Percentiles rank a stretch among this genome's conserved stretches.
These are phyloP conservation scores for Candida maesae DNA, from an alignment of 805 yeast genomes.

Conservation along the genomic window DNA sequence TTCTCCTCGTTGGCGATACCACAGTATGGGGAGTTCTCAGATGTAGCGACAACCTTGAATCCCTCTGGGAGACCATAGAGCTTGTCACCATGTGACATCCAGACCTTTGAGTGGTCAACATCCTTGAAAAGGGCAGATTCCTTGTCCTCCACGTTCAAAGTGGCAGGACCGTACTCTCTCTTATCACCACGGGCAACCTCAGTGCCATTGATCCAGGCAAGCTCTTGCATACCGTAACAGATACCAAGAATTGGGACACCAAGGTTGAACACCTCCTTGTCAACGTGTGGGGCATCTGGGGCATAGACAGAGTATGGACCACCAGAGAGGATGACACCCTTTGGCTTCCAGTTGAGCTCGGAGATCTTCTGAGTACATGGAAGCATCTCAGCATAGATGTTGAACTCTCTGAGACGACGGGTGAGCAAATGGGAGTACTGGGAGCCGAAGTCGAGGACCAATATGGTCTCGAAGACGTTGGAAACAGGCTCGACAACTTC, in stretches of 20 bases:
- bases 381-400: slow-evolving; percentile 98
- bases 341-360: slow-evolving; percentile 91
- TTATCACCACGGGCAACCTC: slow-evolving; percentile 91
- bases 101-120: slow-evolving; percentile 91
- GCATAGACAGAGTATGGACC: slow-evolving; percentile 98
- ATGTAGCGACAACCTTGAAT: slow-evolving; percentile 82
- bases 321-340: slow-evolving; percentile 94
- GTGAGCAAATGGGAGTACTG: slow-evolving; percentile 97
- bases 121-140: slow-evolving; percentile 74
- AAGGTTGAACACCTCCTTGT: slow-evolving; percentile 85
- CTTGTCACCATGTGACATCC: slow-evolving; percentile 99
- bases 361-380: slow-evolving; percentile 98
- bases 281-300: slow-evolving; percentile 95
- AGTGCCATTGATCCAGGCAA: slow-evolving; percentile 96
- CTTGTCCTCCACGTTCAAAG: slow-evolving; percentile 68
- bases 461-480: slow-evolving; percentile 89
- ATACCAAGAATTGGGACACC: slow-evolving; percentile 94
- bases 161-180: slow-evolving; percentile 98
- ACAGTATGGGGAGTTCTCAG: slow-evolving; percentile 93
- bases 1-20: slow-evolving; percentile 78
- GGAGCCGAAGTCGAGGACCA: slow-evolving; percentile 97
- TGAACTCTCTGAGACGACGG: slow-evolving; percentile 95
- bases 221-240: slow-evolving; percentile 98
- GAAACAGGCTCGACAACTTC: slow-evolving; percentile 55
- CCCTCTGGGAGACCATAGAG: slow-evolving; percentile 86